Evolutionary conservation across 257 asterid genomes (phyloP).

Genomic region (Haberlea rhodopensis): DNA sequence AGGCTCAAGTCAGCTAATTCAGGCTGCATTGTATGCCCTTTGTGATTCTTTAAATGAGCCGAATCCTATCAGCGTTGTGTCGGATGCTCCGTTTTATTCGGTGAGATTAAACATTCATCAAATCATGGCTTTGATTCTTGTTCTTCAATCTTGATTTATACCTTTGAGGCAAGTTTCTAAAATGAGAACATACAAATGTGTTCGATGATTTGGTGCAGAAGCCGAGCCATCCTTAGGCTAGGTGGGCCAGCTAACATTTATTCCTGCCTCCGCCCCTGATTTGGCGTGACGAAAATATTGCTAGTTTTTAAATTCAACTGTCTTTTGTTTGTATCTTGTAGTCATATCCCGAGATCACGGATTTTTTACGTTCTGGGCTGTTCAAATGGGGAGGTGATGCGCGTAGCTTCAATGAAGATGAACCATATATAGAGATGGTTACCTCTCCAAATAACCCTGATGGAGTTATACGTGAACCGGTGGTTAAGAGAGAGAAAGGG

Average conservation of each 20-base stretch:
- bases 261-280: no score
- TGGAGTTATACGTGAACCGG: slow-evolving; percentile 49
- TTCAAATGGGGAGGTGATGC: slow-evolving; percentile 87
- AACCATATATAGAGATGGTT: slow-evolving; percentile 62
- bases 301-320: background rate
- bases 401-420: slow-evolving; percentile 34
- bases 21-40: slow-evolving; percentile 68
- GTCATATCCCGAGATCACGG: slow-evolving; percentile 58
- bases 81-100: slow-evolving; percentile 74
- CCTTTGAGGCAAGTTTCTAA: no score
- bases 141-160: no score
- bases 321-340: slow-evolving; percentile 26
- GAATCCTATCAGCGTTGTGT: slow-evolving; percentile 58
- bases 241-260: no score
- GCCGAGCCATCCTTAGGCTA: no score
- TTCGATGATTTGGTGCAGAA: no score
- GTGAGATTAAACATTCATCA: slow-evolving; percentile 26
- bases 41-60: slow-evolving; percentile 32
- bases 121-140: background rate
- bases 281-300: no score
- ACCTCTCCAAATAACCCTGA: no score
- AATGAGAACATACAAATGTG: no score
- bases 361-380: slow-evolving; percentile 47
- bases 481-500: slow-evolving; percentile 49
- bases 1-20: slow-evolving; percentile 80